phyloP scores from a whole-genome alignment of 78 protist species.

The Speleostelium caveatum region DNA sequence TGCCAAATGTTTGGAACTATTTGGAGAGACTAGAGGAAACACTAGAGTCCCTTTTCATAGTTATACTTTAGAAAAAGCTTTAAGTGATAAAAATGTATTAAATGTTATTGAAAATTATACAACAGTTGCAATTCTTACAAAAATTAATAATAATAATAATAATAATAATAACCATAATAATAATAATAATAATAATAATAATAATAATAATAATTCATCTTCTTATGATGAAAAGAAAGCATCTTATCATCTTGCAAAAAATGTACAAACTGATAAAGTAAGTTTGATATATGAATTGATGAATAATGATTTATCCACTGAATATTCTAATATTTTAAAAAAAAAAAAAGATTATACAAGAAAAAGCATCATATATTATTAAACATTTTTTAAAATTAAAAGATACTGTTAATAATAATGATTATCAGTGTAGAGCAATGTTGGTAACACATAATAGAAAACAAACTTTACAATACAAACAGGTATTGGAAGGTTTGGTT shows the following conservation, averaged over 20 bases:
- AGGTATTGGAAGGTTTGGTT: slow-evolving; percentile 13
- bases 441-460: slow-evolving; percentile 46
- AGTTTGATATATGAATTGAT: neutral
- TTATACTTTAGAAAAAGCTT: slow-evolving; percentile 48
- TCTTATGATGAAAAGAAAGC: slow-evolving; percentile 36
- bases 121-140: slow-evolving; percentile 63
- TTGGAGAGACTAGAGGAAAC: slow-evolving; percentile 69
- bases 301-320: neutral
- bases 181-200: neutral
- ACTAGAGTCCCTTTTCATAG: slow-evolving; percentile 52
- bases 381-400: slow-evolving; percentile 54
- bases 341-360: slow-evolving; percentile 32
- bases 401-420: slow-evolving; percentile 33
- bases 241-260: slow-evolving; percentile 39
- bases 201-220: neutral
- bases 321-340: neutral
- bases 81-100: slow-evolving; percentile 44
- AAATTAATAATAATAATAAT: slow-evolving; percentile 7
- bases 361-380: slow-evolving; percentile 61
- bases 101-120: slow-evolving; percentile 55
- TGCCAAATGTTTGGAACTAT: slow-evolving; percentile 66
- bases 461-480: slow-evolving; percentile 44
- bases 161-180: neutral
- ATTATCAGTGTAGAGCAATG: slow-evolving; percentile 46
- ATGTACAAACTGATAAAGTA: slow-evolving; percentile 19